Evolutionary conservation across 768 basidiomycete genomes (phyloP), one percentile per base, ranked within the genome.

Genomic region (Pisolithus orientalis): DNA sequence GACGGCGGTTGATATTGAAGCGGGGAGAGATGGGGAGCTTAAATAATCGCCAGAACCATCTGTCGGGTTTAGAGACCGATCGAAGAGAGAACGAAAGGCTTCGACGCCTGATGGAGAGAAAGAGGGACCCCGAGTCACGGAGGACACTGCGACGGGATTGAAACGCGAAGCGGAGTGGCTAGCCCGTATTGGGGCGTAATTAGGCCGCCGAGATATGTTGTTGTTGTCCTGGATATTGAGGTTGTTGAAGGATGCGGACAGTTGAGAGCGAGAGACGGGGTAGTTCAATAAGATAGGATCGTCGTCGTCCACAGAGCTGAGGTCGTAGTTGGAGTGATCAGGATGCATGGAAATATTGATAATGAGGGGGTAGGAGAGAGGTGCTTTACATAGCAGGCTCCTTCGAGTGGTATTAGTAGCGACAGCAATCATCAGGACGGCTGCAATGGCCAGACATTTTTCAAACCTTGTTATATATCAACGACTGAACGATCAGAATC

Each of bases 101-200:
- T 82, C 83, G 54, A 79, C 81, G 34, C 78, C 72, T 29, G 78
- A 68, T 1, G 86, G 84, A 6, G 85, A 87, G 64, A 84, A 80
- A 31, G 78, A 61, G 6, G 72, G 59, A 52, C 75, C 73, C 58
- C 77, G 75, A 21, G 76, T 70, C 62, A 82, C 79, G 11, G 75
- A 86, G 0, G 78, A 58, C 10, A 78, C 53, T 63, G 81, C 80
- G 4, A 77, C 21, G 21, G 76, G 67, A 6, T 76, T 72, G 6
- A 70, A 67, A 52, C 74, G 70, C 16, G 70, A 62, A 63, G 70
- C 72, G 31, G 71, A 62, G 10, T 73, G 68, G 5, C 77, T 72
- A n/a, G 54, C 54, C 29, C 80, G 80, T 49, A 84, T 84, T 56
- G 83, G 76, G 25, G 67, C 59, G 27, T 88, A 86, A 60, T 78